Conservation (phyloP, 2,329 filamentous ascomycete genomes). For the Aspergillus arachidicola region DNA sequence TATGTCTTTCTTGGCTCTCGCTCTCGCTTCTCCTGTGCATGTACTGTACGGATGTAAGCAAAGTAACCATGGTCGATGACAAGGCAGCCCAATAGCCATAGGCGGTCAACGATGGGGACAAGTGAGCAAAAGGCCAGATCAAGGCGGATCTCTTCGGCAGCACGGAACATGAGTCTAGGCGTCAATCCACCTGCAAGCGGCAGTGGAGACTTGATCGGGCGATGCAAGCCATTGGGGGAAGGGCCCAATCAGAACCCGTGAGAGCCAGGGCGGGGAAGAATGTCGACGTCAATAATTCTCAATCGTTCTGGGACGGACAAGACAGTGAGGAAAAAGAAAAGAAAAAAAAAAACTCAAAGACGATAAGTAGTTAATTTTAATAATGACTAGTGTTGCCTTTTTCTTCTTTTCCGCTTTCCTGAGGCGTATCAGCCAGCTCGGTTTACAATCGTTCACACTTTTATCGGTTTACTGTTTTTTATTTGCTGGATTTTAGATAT, state of each 20-base stretch:
- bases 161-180: slow-evolving; percentile 24
- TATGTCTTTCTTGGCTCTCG: neutral
- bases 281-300: slow-evolving; percentile 18
- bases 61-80: neutral
- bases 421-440: neutral
- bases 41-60: slow-evolving; percentile 1
- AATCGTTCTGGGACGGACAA: neutral
- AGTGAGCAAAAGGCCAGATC: slow-evolving; percentile 7
- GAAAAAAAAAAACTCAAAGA: neutral
- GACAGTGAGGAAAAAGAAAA: neutral
- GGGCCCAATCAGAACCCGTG: slow-evolving; percentile 14
- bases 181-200: slow-evolving; percentile 23
- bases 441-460: neutral
- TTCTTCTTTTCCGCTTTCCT: neutral
- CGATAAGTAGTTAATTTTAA: neutral
- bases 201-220: slow-evolving; percentile 20
- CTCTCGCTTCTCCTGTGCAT: neutral
- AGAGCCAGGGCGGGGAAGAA: neutral
- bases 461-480: neutral
- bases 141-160: slow-evolving; percentile 22
- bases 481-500: neutral
- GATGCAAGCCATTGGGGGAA: slow-evolving; percentile 16
- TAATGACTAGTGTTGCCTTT: neutral
- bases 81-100: slow-evolving; percentile 4
- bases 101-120: neutral